Percentiles rank a stretch among this genome's conserved stretches.
Evolutionary conservation across 768 basidiomycete species (phyloP).

Genomic region (Albatrellus ellisii): DNA sequence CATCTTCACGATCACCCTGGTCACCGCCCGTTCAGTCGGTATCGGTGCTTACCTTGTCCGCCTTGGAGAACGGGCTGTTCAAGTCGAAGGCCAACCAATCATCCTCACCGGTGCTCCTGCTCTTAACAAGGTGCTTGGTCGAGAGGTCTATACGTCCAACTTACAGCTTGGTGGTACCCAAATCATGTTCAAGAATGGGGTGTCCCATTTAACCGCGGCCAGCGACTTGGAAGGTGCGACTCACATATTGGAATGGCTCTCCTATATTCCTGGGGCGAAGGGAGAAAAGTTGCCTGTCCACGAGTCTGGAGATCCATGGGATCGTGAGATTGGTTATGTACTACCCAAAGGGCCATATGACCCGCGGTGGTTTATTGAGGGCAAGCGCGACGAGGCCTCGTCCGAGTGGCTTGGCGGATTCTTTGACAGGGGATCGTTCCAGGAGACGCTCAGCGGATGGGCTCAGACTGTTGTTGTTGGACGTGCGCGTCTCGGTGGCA

Average conservation of each 20-base stretch:
- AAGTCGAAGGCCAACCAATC: slow-evolving; percentile 98
- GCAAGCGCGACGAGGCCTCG: slow-evolving; percentile 75
- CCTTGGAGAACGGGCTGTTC: slow-evolving; percentile 92
- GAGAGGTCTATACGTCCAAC: slow-evolving; percentile 98
- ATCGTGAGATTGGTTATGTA: slow-evolving; percentile 79
- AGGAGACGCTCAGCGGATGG: slow-evolving; percentile 98
- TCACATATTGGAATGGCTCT: slow-evolving; percentile 89
- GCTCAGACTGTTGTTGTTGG: slow-evolving; percentile 98
- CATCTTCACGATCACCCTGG: slow-evolving; percentile 98
- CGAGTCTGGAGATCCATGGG: slow-evolving; percentile 67
- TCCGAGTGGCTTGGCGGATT: slow-evolving; percentile 78
- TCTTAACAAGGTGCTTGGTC: slow-evolving; percentile 96
- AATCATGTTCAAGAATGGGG: slow-evolving; percentile 99
- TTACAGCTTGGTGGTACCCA: slow-evolving; percentile 99
- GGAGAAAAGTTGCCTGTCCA: slow-evolving; percentile 72
- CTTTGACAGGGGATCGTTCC: slow-evolving; percentile 96
- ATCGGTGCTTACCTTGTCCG: slow-evolving; percentile 99
- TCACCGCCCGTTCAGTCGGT: slow-evolving; percentile 96
- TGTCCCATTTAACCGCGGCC: slow-evolving; percentile 89
- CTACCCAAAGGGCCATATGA: slow-evolving; percentile 95
- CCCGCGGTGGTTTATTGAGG: slow-evolving; percentile 96
- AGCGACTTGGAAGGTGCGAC: slow-evolving; percentile 94
- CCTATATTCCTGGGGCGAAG: slow-evolving; percentile 81
- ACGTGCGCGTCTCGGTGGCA: slow-evolving; percentile 90
- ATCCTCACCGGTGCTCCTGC: slow-evolving; percentile 96